Evolutionary conservation across 2,329 filamentous ascomycete genomes (phyloP).

Genomic region (Coniochaeta hoffmannii): DNA sequence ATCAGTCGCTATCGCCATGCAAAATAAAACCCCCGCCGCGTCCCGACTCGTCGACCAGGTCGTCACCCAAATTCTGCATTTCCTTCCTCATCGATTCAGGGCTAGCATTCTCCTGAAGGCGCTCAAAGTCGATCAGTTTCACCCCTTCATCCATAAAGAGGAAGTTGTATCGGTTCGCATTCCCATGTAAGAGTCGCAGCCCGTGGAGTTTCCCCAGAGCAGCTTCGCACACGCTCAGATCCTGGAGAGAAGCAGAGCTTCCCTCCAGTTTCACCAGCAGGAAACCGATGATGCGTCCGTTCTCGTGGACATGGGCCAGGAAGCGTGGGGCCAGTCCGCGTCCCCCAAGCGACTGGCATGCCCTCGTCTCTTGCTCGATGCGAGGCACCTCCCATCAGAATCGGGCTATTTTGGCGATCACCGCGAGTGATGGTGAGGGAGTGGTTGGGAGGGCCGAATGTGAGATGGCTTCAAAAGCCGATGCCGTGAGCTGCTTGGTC

Average conservation of each 20-base stretch:
- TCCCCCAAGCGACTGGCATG: slow-evolving; percentile 27
- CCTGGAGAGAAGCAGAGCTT: not conserved
- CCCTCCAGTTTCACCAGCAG: slow-evolving; percentile 20
- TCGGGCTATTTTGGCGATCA: slow-evolving; percentile 27
- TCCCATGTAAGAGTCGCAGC: slow-evolving; percentile 3
- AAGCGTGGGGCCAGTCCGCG: slow-evolving; percentile 27
- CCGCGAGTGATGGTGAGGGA: too few relatives aligned
- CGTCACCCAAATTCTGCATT: not conserved
- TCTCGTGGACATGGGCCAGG: slow-evolving; percentile 29
- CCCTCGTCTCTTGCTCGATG: slow-evolving; percentile 26
- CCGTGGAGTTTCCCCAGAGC: slow-evolving; percentile 6
- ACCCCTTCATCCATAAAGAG: not conserved
- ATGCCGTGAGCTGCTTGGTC: too few relatives aligned
- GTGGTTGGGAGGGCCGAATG: too few relatives aligned
- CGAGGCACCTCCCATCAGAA: slow-evolving; percentile 29
- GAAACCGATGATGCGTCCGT: slow-evolving; percentile 31
- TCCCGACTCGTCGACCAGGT: not conserved
- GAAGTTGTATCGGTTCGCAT: slow-evolving; percentile 4
- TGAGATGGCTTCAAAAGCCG: too few relatives aligned
- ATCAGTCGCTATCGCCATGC: too few relatives aligned
- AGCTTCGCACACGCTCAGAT: slow-evolving; percentile 8
- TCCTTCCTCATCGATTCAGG: not conserved
- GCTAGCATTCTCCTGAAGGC: not conserved
- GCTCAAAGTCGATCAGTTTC: not conserved
- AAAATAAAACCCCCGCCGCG: not conserved